These are phyloP conservation scores for Ministeria vibrans DNA, from an alignment of 78 protist species.

Conservation along the genomic window DNA sequence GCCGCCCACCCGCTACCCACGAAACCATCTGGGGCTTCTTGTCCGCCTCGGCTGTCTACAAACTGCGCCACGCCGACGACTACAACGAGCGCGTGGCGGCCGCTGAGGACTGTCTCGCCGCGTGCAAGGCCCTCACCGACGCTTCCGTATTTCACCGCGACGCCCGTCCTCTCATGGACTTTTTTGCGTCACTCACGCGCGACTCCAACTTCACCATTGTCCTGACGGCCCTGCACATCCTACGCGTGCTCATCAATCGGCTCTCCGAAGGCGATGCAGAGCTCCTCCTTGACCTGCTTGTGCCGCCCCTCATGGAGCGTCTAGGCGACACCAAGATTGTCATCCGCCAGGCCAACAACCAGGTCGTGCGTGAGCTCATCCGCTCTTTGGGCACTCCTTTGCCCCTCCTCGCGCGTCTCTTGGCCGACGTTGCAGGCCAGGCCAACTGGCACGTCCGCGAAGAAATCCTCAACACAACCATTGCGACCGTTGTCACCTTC, in stretches of 20 bases:
- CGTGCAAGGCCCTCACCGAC: too few relatives aligned
- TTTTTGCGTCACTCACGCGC: background rate
- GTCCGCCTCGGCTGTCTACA: too few relatives aligned
- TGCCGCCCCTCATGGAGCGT: background rate
- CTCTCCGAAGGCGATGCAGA: background rate
- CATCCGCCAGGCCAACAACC: background rate
- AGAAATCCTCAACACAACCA: background rate
- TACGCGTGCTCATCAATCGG: background rate
- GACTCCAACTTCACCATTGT: constrained; percentile 1
- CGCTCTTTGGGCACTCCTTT: background rate
- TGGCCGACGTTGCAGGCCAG: background rate
- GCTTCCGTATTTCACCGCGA: too few relatives aligned
- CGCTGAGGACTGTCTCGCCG: too few relatives aligned
- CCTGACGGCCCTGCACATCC: background rate
- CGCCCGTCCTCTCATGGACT: background rate
- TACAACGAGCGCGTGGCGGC: too few relatives aligned
- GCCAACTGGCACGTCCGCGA: constrained; percentile 8
- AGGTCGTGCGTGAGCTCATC: background rate
- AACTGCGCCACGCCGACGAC: too few relatives aligned
- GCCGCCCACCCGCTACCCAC: too few relatives aligned
- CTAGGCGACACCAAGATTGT: constrained; percentile 1
- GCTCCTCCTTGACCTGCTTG: background rate
- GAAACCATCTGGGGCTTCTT: too few relatives aligned
- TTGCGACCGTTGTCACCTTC: background rate
- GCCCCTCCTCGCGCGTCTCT: background rate